Percentiles rank a stretch among this genome's conserved stretches.
Evolutionary conservation across 495 filamentous ascomycete species (phyloP).

Genomic region (Penicillium coprophilum): DNA sequence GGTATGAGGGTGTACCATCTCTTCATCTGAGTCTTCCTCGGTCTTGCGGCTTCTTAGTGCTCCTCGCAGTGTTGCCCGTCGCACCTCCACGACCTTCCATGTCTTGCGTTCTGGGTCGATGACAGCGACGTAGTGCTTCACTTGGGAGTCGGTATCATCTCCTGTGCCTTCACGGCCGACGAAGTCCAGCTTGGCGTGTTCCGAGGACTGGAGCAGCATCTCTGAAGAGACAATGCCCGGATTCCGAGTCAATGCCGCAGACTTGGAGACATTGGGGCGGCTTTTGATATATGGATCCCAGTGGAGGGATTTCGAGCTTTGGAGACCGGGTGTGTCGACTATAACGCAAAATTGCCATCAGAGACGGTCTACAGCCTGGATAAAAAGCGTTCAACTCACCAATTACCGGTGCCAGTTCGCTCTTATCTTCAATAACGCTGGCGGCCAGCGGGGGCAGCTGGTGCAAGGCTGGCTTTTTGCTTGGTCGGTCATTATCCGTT

Average conservation of each 20-base stretch:
- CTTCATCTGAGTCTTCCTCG: constrained; percentile 42
- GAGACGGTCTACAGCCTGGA: not conserved
- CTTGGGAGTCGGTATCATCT: constrained; percentile 58
- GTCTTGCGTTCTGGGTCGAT: constrained; percentile 72
- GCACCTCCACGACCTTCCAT: constrained; percentile 72
- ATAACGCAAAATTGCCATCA: constrained; percentile 11
- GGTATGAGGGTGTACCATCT: constrained; percentile 30
- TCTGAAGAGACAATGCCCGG: constrained; percentile 51
- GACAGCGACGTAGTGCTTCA: constrained; percentile 86
- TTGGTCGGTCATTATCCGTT: constrained; percentile 54
- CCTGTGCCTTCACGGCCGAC: constrained; percentile 67
- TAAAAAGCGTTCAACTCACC: constrained; percentile 17
- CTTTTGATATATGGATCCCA: constrained; percentile 65
- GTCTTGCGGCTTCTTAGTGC: constrained; percentile 53
- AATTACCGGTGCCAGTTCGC: constrained; percentile 63
- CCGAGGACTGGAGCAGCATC: constrained; percentile 75
- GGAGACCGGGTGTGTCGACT: constrained; percentile 71
- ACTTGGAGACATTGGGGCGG: constrained; percentile 40
- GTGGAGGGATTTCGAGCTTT: constrained; percentile 52
- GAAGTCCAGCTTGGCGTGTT: constrained; percentile 78
- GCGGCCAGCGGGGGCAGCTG: constrained; percentile 49
- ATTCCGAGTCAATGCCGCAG: constrained; percentile 41
- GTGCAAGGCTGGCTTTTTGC: constrained; percentile 62
- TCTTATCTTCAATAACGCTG: constrained; percentile 56
- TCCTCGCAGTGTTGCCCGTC: constrained; percentile 70